phyloP scores from a whole-genome alignment of 345 rosid genomes.

The Corchorus capsularis region DNA sequence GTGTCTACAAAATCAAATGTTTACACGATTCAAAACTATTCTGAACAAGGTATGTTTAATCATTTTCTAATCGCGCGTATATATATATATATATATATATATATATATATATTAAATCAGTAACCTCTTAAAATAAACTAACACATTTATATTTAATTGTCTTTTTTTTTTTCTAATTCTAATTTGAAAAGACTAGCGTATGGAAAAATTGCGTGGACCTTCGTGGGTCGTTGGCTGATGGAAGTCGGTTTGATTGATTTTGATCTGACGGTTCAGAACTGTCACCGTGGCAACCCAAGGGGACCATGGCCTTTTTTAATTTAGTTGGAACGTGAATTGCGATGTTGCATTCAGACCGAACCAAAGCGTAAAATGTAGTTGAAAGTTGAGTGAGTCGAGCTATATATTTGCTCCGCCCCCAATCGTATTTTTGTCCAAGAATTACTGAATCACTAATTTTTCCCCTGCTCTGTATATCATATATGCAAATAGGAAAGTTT shows the following conservation, averaged over 20 bases:
- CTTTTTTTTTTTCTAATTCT: neutral
- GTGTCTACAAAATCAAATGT: no score
- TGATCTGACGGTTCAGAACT: constrained; percentile 38
- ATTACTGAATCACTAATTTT: no score
- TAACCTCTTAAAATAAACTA: neutral
- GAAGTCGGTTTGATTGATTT: constrained; percentile 24
- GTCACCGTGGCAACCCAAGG: constrained; percentile 18
- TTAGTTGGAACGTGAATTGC: constrained; percentile 25
- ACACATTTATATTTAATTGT: neutral
- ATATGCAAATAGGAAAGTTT: no score
- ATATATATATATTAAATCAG: no score
- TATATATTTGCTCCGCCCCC: no score
- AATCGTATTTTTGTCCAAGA: no score
- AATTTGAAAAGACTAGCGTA: neutral
- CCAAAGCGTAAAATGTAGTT: neutral
- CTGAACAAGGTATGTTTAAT: neutral
- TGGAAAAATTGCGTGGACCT: constrained; percentile 22
- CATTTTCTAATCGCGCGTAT: neutral
- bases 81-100: no score
- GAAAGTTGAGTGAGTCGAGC: neutral
- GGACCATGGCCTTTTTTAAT: neutral
- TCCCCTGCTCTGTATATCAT: no score
- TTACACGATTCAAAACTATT: constrained; percentile 25
- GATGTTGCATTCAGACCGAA: constrained; percentile 5
- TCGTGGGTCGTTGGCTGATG: constrained; percentile 17